These are phyloP conservation scores for Boletus rubescentipes DNA, from an alignment of 768 basidiomycete genomes.

Conservation along the genomic window DNA sequence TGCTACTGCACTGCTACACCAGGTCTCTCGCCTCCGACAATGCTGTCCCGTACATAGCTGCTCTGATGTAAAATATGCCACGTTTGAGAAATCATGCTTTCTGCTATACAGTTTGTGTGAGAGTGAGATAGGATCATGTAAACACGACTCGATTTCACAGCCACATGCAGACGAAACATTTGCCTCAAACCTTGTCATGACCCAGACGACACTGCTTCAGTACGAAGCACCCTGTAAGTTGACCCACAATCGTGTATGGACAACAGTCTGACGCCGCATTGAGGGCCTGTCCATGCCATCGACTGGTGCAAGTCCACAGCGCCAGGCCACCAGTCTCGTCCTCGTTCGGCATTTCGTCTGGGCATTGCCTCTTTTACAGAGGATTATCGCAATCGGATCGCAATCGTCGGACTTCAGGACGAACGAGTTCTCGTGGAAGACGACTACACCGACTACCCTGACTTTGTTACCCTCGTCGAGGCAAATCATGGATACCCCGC, in stretches of 20 bases:
- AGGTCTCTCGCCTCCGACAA: slow-evolving; percentile 18
- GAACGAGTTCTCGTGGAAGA: slow-evolving; percentile 87
- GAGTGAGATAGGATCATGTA: no score
- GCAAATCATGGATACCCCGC: slow-evolving; percentile 90
- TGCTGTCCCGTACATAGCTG: slow-evolving; percentile 31
- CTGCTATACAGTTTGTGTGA: neutral
- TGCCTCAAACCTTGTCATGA: slow-evolving; percentile 41
- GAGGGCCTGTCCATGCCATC: slow-evolving; percentile 83
- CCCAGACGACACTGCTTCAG: slow-evolving; percentile 70
- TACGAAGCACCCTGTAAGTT: slow-evolving; percentile 85
- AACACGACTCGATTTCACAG: slow-evolving; percentile 7
- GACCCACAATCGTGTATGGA: neutral
- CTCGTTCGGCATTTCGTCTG: slow-evolving; percentile 77
- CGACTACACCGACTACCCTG: slow-evolving; percentile 77
- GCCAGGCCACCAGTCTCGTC: slow-evolving; percentile 69
- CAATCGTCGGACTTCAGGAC: slow-evolving; percentile 76
- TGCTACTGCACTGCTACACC: slow-evolving; percentile 22
- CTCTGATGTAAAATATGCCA: slow-evolving; percentile 27
- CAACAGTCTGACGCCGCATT: slow-evolving; percentile 20
- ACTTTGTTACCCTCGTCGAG: slow-evolving; percentile 85
- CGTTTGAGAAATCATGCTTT: slow-evolving; percentile 13
- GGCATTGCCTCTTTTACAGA: slow-evolving; percentile 85
- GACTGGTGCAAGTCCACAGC: slow-evolving; percentile 87
- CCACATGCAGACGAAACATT: slow-evolving; percentile 23
- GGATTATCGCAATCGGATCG: slow-evolving; percentile 79